A percentile compares a stretch with the other conserved stretches of the same genome.
Evolutionary conservation across 495 filamentous ascomycete genomes (phyloP).

Genomic region (Xylona heveae): DNA sequence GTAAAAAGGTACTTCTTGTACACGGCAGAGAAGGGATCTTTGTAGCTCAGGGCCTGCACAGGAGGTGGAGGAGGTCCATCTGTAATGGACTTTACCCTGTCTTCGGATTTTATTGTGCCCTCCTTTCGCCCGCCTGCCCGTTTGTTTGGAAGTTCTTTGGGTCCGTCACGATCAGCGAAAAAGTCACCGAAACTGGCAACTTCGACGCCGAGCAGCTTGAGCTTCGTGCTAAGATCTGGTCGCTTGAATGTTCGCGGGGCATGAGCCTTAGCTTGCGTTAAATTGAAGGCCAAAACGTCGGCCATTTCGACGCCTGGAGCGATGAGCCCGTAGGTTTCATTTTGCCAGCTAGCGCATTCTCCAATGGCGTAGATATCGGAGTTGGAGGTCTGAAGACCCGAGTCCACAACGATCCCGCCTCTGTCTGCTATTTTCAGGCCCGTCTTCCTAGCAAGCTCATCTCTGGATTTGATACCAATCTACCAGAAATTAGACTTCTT

Average conservation of each 20-base stretch:
- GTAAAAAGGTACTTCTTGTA: slow-evolving; percentile 97
- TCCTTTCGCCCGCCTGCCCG: slow-evolving; percentile 17
- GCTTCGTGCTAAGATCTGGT: slow-evolving; percentile 81
- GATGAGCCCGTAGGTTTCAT: slow-evolving; percentile 83
- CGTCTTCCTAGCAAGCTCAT: slow-evolving; percentile 50
- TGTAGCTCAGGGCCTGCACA: slow-evolving; percentile 80
- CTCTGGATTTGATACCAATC: slow-evolving; percentile 71
- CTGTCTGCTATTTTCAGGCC: slow-evolving; percentile 56
- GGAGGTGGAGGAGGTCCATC: slow-evolving; percentile 28
- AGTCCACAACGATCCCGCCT: slow-evolving; percentile 58
- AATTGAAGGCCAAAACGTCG: slow-evolving; percentile 84
- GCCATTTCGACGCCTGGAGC: slow-evolving; percentile 94
- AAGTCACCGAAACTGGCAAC: slow-evolving; percentile 94
- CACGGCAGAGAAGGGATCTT: slow-evolving; percentile 79
- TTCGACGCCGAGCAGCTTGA: slow-evolving; percentile 85
- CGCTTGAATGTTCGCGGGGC: slow-evolving; percentile 50
- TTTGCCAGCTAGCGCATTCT: slow-evolving; percentile 89
- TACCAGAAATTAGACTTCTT: slow-evolving; percentile 6
- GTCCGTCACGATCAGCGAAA: slow-evolving; percentile 82
- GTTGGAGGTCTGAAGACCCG: slow-evolving; percentile 49
- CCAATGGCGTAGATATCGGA: slow-evolving; percentile 76
- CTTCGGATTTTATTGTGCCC: slow-evolving; percentile 14
- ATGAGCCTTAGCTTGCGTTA: slow-evolving; percentile 63
- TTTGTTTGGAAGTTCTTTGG: slow-evolving; percentile 44
- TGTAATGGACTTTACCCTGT: slow-evolving; percentile 26